Evolutionary conservation across 352 stramenopile species (phyloP).

Genomic region (Pythium dissimile): DNA sequence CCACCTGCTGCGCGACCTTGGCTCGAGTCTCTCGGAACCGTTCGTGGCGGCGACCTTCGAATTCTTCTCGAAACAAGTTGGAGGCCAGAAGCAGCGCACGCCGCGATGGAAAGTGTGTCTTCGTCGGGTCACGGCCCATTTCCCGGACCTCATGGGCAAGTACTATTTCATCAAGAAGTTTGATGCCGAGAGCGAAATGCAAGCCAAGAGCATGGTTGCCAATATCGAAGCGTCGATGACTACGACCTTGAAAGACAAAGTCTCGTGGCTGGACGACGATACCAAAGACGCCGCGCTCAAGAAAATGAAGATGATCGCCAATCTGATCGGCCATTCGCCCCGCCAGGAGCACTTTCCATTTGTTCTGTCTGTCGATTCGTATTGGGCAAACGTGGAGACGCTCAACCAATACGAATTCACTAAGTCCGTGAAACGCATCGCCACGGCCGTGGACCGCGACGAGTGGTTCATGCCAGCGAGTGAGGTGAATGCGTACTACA

Average conservation of each 20-base stretch:
- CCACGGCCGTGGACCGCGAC: conserved; percentile 43
- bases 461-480: conserved; percentile 91
- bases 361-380: conserved; percentile 33
- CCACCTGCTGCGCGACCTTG: conserved; percentile 46
- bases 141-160: conserved; percentile 80
- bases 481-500: conserved; percentile 91
- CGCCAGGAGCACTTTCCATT: conserved; percentile 52
- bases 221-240: conserved; percentile 79
- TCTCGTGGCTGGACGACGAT: conserved; percentile 87
- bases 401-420: conserved; percentile 44
- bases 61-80: conserved; percentile 80
- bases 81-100: conserved; percentile 82
- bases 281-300: conserved; percentile 79
- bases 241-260: conserved; percentile 55
- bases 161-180: conserved; percentile 91
- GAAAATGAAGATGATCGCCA: conserved; percentile 86
- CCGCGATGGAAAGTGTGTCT: conserved; percentile 90
- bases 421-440: conserved; percentile 36
- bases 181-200: conserved; percentile 70
- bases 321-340: conserved; percentile 62
- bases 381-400: conserved; percentile 47
- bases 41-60: conserved; percentile 90
- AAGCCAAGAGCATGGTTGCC: conserved; percentile 83
- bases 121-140: conserved; percentile 35
- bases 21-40: conserved; percentile 39